Conservation (phyloP, 306 rosid genomes). For the Quercus engelmannii region DNA sequence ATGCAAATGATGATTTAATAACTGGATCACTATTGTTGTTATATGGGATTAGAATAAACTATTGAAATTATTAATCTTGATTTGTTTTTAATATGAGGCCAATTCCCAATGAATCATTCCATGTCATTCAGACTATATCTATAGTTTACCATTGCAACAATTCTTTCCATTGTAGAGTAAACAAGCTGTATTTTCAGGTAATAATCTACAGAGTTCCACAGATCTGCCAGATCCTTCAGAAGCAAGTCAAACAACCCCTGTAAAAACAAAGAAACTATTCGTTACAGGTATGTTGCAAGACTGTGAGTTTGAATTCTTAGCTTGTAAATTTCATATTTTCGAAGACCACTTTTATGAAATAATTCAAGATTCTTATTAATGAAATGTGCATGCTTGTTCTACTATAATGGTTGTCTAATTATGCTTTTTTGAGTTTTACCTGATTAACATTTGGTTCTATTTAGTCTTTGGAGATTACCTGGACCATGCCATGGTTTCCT, state of each 20-base stretch:
- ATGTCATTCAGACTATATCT: neutral
- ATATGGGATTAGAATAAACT: too few relatives aligned
- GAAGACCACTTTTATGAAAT: neutral
- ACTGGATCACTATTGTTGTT: too few relatives aligned
- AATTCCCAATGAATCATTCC: too few relatives aligned
- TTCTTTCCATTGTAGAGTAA: neutral
- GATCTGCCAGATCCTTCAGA: slow-evolving; percentile 6
- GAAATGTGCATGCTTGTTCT: neutral
- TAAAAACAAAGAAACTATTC: slow-evolving; percentile 52
- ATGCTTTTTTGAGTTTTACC: neutral
- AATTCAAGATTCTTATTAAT: neutral
- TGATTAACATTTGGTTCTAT: neutral
- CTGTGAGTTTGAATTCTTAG: neutral
- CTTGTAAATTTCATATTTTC: neutral
- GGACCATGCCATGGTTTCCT: neutral
- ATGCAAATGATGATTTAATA: neutral
- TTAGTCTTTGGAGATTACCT: neutral
- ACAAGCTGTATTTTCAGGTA: slow-evolving; percentile 19
- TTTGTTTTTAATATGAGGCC: too few relatives aligned
- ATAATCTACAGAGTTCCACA: neutral
- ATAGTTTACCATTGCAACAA: neutral
- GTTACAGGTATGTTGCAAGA: slow-evolving; percentile 37
- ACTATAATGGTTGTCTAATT: neutral
- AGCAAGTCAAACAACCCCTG: slow-evolving; percentile 26
- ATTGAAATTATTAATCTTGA: too few relatives aligned